Evolutionary conservation across 331 rosid genomes (phyloP), one percentile per base, ranked within the genome.

Genomic region (Arachis monticola): DNA sequence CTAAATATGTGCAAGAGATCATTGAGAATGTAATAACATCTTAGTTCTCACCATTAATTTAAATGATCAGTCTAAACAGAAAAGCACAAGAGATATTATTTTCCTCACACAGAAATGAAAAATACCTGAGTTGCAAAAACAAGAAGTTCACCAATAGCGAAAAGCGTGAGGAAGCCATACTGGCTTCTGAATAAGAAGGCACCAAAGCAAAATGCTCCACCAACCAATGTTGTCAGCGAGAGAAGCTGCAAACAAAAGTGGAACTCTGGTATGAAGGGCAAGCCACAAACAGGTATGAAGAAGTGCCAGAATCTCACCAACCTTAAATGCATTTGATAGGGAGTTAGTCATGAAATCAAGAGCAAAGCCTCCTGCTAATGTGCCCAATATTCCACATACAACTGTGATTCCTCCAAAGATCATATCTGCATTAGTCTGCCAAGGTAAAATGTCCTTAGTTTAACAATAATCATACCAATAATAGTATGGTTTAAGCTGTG

Each of bases 281-380:
- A 56, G n/a, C 32, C 51, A 76, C 45, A 47, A 77, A 45, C 64
- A 70, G 60, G 70, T 61, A 74, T 38, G 30, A 69, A 52, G 46
- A 64, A 70, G 60, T 58, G 46, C 60, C 48, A 74, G 64, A 51
- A 7, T 44, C 47, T 17, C 72, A 66, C 85, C 70, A 80, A 91
- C 98, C 96, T 94, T 94, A 79, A 94, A 94, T 78, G 97, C 99
- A 85, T 92, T 94, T 56, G 96, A 61, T 58, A 94, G 81, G 22
- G 96, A 75, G 81, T 70, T 90, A 32, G 10, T 64, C 80, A 94
- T 72, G 58, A 22, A 84, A 86, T 94, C 97, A 50, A 92, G 87
- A 80, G 81, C 11, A 47, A 85, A 78, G 79, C 99, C 99, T 77
- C 99, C 99, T 3, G 83, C 92, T 60, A 94, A 58, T 1, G 97